Percentiles rank a stretch among this genome's conserved stretches.
Evolutionary conservation across 257 asterid genomes (phyloP).

Genomic region (Osmanthus fragrans): DNA sequence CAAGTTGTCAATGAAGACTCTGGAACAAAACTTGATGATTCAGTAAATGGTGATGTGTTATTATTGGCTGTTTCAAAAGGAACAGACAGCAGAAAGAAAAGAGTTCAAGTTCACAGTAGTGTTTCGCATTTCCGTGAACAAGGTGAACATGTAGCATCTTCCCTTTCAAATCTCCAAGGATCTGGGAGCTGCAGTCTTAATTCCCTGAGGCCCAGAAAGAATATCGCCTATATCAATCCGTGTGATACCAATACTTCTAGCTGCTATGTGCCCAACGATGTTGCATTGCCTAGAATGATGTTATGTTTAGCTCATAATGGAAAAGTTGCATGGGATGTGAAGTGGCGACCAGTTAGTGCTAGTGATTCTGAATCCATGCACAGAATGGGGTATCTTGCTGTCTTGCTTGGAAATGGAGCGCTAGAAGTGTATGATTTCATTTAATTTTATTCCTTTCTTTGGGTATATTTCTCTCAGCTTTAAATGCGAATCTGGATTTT

Average conservation of each 20-base stretch:
- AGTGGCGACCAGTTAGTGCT: slow-evolving; percentile 75
- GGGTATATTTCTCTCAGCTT: not conserved
- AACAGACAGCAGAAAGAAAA: slow-evolving; percentile 27
- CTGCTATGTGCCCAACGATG: slow-evolving; percentile 48
- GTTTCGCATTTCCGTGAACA: slow-evolving; percentile 27
- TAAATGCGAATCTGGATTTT: slow-evolving; percentile 11
- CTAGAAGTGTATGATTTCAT: slow-evolving; percentile 80
- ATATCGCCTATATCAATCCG: slow-evolving; percentile 18
- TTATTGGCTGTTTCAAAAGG: slow-evolving; percentile 24
- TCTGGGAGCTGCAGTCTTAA: slow-evolving; percentile 26
- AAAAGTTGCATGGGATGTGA: slow-evolving; percentile 88
- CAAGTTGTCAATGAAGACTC: slow-evolving; percentile 16
- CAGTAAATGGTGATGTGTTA: not conserved
- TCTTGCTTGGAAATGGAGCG: slow-evolving; percentile 90
- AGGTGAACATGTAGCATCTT: slow-evolving; percentile 30
- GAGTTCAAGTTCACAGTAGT: slow-evolving; percentile 25
- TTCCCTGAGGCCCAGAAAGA: slow-evolving; percentile 31
- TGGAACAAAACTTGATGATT: slow-evolving; percentile 3
- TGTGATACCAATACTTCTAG: slow-evolving; percentile 27
- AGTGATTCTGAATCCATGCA: slow-evolving; percentile 47
- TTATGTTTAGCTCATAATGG: slow-evolving; percentile 93
- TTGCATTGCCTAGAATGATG: slow-evolving; percentile 83
- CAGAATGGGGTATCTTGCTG: slow-evolving; percentile 92
- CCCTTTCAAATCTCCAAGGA: slow-evolving; percentile 29
- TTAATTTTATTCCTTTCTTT: slow-evolving; percentile 8